Evolutionary conservation across 2,329 filamentous ascomycete genomes (phyloP), one percentile per base, ranked within the genome.

Genomic region (Cadophora sp.): DNA sequence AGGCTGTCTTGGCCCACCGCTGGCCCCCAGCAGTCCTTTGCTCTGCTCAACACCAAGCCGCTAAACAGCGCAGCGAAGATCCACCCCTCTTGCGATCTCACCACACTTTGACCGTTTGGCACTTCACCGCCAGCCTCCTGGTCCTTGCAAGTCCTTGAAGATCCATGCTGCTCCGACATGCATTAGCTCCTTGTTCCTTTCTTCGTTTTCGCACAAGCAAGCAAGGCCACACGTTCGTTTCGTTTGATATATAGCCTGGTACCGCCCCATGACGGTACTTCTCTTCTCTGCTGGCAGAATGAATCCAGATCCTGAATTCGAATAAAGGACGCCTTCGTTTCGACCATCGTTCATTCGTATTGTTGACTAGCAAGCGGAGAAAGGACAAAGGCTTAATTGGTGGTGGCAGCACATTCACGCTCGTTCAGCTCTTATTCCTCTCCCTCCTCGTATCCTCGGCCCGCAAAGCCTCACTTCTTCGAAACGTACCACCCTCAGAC

Each of bases 191-290:
- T 48, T 7, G 43, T 48, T 22, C 40, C 12, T 43, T 43, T 14
- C 11, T 48, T 43, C 48, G 48, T 31, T 55, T 46, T 55, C 60
- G 60, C 50, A 62, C 46, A 53, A 24, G 43, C 43, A 31, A 48
- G 43, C 43, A 48, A 48, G 43, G 26, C 31, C 48, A 24, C 43
- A 48, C n/a, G 16, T 24, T 43, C 43, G 43, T 59, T 58, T 63
- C 61, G 61, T 65, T 68, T 67, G 64, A 64, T 71, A 72, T 73
- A 74, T 69, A 72, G 70, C 65, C 68, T 68, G 69, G 62, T 65
- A 50, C 68, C 50, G 58, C 66, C 43, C 51, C n/a, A n/a, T 46
- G 46, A 61, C 8, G 58, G 11, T 12, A 22, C 65, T 16, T 34
- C 16, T 11, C 22, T 11, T 16, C 26, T 50, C 40, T 61, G 56